phyloP scores from a whole-genome alignment of 2,329 filamentous ascomycete genomes.

The Cercospora berteroae region DNA sequence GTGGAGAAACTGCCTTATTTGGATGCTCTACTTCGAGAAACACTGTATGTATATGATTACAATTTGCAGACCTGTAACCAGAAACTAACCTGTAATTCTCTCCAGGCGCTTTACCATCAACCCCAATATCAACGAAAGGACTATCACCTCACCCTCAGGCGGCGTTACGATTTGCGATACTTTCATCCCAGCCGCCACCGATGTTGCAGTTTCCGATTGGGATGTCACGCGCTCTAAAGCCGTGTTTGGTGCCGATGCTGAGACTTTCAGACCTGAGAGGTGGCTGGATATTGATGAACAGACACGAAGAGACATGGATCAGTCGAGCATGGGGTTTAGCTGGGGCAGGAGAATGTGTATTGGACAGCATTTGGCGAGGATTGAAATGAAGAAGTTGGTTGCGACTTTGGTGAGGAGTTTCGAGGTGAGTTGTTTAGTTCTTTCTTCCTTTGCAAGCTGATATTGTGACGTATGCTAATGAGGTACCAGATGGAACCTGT shows the following conservation, averaged over 20 bases:
- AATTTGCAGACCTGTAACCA: too few relatives aligned
- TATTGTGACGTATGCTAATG: not conserved
- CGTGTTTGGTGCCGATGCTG: conserved; percentile 41
- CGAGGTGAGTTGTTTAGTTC: not conserved
- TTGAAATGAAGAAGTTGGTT: conserved; percentile 32
- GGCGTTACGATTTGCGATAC: conserved; percentile 26
- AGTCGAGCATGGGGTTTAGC: conserved; percentile 47
- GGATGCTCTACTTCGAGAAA: conserved; percentile 13
- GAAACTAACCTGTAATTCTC: not conserved
- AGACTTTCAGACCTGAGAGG: conserved; percentile 48
- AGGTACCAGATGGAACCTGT: conserved; percentile 5
- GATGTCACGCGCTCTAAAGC: conserved; percentile 40
- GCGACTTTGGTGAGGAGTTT: conserved; percentile 19
- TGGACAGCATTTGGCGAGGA: conserved; percentile 46
- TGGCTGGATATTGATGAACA: conserved; percentile 44
- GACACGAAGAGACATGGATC: conserved; percentile 40
- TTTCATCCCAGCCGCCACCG: conserved; percentile 38
- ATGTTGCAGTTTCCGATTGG: conserved; percentile 45
- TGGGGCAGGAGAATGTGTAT: conserved; percentile 48
- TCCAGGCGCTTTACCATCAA: conserved; percentile 6
- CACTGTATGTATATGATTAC: conserved; percentile 7
- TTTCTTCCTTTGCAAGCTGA: not conserved
- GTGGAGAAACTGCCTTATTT: conserved; percentile 19
- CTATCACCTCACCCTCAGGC: not conserved
- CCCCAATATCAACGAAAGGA: conserved; percentile 15